Conservation (phyloP, 352 stramenopile genomes). For the Phytophthora nicotianae region DNA sequence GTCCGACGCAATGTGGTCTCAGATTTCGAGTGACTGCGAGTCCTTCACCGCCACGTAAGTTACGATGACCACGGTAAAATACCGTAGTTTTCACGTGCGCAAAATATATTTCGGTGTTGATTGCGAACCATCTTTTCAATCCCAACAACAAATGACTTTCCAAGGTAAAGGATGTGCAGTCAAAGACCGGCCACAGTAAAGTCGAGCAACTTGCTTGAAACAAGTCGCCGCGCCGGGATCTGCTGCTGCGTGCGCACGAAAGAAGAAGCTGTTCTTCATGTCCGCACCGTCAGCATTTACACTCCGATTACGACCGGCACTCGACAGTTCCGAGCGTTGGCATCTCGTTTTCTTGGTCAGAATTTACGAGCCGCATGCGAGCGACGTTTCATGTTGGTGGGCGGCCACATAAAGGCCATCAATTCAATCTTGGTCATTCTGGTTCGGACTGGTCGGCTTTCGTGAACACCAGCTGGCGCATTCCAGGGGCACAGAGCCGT, state of each 20-base stretch:
- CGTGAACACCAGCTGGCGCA: conserved; percentile 15
- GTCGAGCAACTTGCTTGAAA: conserved; percentile 3
- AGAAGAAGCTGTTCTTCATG: no score
- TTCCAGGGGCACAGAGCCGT: conserved; percentile 19
- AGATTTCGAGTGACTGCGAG: conserved; percentile 56
- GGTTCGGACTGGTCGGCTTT: conserved; percentile 12
- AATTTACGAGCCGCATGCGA: no score
- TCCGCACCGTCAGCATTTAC: no score
- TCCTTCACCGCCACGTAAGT: conserved; percentile 3
- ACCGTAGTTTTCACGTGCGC: not conserved
- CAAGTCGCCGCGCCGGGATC: conserved; percentile 1
- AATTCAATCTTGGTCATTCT: conserved; percentile 11
- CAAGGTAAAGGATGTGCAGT: conserved; percentile 22
- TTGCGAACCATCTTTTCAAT: no score
- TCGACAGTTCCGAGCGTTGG: no score
- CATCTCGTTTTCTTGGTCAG: no score
- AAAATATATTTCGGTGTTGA: conserved; percentile 16
- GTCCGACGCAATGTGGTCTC: conserved; percentile 69
- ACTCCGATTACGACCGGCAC: no score
- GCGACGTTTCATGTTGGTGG: not conserved
- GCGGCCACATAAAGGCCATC: not conserved
- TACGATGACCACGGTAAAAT: no score
- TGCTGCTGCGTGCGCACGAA: not conserved
- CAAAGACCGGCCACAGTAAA: conserved; percentile 26
- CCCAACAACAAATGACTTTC: conserved; percentile 5